phyloP scores from a whole-genome alignment of 2,329 filamentous ascomycete species.

The Alternaria hordeiaustralica region DNA sequence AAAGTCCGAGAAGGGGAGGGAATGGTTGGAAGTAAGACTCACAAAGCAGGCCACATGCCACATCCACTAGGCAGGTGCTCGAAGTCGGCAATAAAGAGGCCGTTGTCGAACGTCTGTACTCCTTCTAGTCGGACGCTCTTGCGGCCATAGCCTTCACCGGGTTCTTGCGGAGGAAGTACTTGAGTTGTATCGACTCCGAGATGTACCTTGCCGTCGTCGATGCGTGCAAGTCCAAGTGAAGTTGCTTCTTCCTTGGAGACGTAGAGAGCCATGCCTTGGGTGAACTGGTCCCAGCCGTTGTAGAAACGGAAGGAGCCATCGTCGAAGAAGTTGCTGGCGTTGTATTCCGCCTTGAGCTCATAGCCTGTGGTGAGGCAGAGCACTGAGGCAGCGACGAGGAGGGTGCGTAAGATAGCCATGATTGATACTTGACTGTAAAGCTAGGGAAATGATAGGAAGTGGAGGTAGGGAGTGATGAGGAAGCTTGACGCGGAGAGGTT shows the following conservation, averaged over 20 bases:
- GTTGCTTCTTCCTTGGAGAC: conserved; percentile 23
- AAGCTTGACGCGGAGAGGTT: not conserved
- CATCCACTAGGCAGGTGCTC: conserved; percentile 37
- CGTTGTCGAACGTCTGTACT: conserved; percentile 27
- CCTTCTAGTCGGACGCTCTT: conserved; percentile 32
- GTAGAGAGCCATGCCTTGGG: conserved; percentile 30
- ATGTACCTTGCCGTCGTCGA: conserved; percentile 21
- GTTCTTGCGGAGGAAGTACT: not conserved
- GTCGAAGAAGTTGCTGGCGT: conserved; percentile 28
- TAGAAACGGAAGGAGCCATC: conserved; percentile 22
- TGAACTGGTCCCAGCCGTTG: conserved; percentile 16
- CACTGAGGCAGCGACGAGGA: not conserved
- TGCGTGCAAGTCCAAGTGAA: conserved; percentile 21
- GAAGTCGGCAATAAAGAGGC: conserved; percentile 38
- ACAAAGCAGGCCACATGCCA: conserved; percentile 44
- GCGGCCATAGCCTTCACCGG: conserved; percentile 21
- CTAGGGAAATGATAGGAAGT: not conserved
- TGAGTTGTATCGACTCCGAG: conserved; percentile 30
- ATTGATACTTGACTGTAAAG: not conserved
- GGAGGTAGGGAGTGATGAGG: not conserved
- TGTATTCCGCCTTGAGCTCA: conserved; percentile 20
- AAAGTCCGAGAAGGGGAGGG: not conserved
- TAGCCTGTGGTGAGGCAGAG: conserved; percentile 11
- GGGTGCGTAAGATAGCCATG: conserved; percentile 2
- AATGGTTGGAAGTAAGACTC: not conserved